Conservation (phyloP, 1,139 yeast genomes). For the Ashbya aceris region DNA sequence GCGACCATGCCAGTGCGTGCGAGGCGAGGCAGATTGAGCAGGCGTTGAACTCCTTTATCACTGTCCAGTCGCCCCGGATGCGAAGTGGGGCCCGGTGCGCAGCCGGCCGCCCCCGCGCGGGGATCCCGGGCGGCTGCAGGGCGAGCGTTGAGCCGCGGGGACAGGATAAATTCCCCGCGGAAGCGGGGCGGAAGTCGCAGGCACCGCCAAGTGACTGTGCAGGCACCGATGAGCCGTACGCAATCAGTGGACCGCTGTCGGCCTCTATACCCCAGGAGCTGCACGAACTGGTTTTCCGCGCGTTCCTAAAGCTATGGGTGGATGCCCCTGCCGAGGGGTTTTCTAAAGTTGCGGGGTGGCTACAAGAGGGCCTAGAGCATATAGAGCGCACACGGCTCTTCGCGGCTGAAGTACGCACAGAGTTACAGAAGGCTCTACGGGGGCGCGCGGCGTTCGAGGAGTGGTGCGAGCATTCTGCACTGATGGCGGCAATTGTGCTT, state of each 20-base stretch:
- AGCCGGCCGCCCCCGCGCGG: neutral
- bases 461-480: neutral
- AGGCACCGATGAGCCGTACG: too few species aligned
- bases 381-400: neutral
- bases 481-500: neutral
- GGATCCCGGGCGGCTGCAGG: neutral
- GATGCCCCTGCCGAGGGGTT: neutral
- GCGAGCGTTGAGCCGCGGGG: too few species aligned
- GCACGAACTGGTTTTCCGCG: neutral
- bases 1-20: neutral
- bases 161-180: too few species aligned
- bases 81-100: neutral
- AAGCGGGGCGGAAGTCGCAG: too few species aligned
- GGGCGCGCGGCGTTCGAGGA: neutral
- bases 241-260: too few species aligned
- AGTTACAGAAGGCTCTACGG: neutral
- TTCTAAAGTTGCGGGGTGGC: neutral
- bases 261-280: neutral
- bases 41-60: conserved; percentile 6
- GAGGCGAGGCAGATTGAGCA: neutral
- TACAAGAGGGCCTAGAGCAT: neutral
- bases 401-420: neutral
- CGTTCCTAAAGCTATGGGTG: neutral
- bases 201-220: too few species aligned
- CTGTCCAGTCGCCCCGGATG: conserved; percentile 2